Percentiles rank a stretch among this genome's conserved stretches.
phyloP scores from a whole-genome alignment of 1,139 yeast species.

The Candida glucosophila region DNA sequence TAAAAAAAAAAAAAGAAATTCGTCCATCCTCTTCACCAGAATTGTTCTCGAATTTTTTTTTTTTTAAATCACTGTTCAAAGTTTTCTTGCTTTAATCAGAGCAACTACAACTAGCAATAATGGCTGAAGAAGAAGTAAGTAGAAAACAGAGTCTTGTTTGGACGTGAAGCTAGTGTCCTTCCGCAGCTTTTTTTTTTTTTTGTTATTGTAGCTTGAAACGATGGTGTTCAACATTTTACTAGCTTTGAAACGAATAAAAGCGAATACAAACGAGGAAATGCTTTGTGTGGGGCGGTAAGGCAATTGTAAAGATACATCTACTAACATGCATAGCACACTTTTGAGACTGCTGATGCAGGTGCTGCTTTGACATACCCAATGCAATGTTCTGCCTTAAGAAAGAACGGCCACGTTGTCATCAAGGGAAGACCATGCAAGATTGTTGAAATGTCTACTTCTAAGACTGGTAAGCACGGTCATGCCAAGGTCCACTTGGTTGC shows the following conservation, averaged over 20 bases:
- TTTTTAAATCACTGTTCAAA: no score
- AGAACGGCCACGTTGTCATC: slow-evolving; percentile 98
- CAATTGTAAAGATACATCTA: no score
- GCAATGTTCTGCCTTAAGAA: slow-evolving; percentile 99
- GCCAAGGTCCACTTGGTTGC: slow-evolving; percentile 99
- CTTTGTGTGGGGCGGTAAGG: no score
- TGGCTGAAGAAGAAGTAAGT: slow-evolving; percentile 76
- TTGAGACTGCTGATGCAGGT: slow-evolving; percentile 98
- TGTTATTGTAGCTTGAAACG: no score
- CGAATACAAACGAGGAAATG: no score
- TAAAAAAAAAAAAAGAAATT: no score
- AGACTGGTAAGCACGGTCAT: slow-evolving; percentile 99
- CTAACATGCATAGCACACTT: slow-evolving; percentile 63
- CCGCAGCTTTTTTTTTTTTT: no score
- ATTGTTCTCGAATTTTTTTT: no score
- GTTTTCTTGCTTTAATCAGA: no score
- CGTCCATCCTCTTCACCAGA: no score
- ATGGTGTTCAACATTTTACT: slow-evolving; percentile 1
- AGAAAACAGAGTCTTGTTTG: no score
- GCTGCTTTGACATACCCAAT: slow-evolving; percentile 98
- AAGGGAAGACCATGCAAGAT: slow-evolving; percentile 99
- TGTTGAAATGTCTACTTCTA: slow-evolving; percentile 99
- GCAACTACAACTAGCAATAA: slow-evolving; percentile 13
- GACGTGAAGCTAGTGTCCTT: no score
- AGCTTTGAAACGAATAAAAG: slow-evolving; percentile 1